A percentile compares a stretch with the other conserved stretches of the same genome.
Conservation (phyloP, 176 grass and related monocot genomes). For the Chloris gayana region DNA sequence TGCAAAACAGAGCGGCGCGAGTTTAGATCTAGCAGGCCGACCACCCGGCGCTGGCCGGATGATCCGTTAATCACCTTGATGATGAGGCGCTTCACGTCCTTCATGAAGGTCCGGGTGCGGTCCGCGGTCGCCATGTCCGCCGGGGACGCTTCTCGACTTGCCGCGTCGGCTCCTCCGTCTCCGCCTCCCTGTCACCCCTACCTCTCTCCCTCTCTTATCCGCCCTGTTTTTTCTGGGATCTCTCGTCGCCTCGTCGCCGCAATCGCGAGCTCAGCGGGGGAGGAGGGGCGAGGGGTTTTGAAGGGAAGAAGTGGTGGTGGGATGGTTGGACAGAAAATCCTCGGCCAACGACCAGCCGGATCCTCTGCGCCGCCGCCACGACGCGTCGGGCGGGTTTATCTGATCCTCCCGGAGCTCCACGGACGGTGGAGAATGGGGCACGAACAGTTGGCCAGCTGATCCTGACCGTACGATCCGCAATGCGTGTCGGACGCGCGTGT, state of each 20-base stretch:
- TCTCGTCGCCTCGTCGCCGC: conserved; percentile 39
- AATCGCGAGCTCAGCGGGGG: conserved; percentile 12
- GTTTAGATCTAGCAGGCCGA: conserved; percentile 30
- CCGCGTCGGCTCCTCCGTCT: conserved; percentile 1
- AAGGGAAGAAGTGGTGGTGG: not conserved
- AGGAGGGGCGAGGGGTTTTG: too few relatives aligned
- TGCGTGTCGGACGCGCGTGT: not conserved
- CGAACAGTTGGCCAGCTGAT: not conserved
- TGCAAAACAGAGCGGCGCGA: not conserved
- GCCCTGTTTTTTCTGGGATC: not conserved
- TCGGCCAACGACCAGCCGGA: not conserved
- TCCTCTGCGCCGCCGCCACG: conserved; percentile 41
- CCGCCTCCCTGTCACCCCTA: not conserved
- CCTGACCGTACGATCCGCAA: conserved; percentile 1
- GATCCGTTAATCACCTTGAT: conserved; percentile 60
- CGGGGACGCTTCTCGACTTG: conserved; percentile 14
- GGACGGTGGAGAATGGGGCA: not conserved
- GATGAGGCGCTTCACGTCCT: conserved; percentile 78
- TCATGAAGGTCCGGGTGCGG: conserved; percentile 61
- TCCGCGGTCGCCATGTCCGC: conserved; percentile 55
- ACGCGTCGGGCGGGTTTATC: not conserved
- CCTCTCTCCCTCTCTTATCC: not conserved
- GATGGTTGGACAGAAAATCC: conserved; percentile 11
- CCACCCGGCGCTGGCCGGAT: not conserved
- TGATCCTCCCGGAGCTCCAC: not conserved